A percentile compares a stretch with the other conserved stretches of the same genome.
phyloP scores from a whole-genome alignment of 2,329 filamentous ascomycete species.

The Ambrosiella beaveri region DNA sequence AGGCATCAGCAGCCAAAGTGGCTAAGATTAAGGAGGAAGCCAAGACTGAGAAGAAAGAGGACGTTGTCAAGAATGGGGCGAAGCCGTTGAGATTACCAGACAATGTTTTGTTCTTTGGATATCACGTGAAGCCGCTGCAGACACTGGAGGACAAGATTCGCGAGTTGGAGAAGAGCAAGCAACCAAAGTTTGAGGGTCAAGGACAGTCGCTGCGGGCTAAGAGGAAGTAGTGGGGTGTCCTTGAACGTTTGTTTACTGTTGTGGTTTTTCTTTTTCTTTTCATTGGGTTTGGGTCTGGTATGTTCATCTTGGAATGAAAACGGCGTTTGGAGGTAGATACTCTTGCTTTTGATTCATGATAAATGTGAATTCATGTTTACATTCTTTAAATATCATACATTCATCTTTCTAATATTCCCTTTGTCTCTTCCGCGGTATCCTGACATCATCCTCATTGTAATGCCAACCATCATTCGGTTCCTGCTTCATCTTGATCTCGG shows the following conservation, averaged over 20 bases:
- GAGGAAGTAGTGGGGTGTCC: conserved; percentile 37
- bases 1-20: conserved; percentile 44
- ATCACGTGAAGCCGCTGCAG: conserved; percentile 77
- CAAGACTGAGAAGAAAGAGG: not conserved
- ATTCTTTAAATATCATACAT: not conserved
- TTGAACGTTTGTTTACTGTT: not conserved
- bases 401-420: not conserved
- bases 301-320: not conserved
- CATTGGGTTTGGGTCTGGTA: not conserved
- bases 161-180: conserved; percentile 43
- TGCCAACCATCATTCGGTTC: not conserved
- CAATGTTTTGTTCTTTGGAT: conserved; percentile 93
- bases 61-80: conserved; percentile 28
- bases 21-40: conserved; percentile 54
- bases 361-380: not conserved
- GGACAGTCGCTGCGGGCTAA: conserved; percentile 61
- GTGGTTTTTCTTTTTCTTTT: not conserved
- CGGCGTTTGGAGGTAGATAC: not conserved
- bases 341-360: not conserved
- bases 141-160: conserved; percentile 55
- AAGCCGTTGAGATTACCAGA: conserved; percentile 70
- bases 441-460: not conserved
- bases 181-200: conserved; percentile 65
- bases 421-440: not conserved
- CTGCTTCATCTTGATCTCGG: not conserved